Conservation (phyloP, 129 eudicot species). For the Escallonia rubra region DNA sequence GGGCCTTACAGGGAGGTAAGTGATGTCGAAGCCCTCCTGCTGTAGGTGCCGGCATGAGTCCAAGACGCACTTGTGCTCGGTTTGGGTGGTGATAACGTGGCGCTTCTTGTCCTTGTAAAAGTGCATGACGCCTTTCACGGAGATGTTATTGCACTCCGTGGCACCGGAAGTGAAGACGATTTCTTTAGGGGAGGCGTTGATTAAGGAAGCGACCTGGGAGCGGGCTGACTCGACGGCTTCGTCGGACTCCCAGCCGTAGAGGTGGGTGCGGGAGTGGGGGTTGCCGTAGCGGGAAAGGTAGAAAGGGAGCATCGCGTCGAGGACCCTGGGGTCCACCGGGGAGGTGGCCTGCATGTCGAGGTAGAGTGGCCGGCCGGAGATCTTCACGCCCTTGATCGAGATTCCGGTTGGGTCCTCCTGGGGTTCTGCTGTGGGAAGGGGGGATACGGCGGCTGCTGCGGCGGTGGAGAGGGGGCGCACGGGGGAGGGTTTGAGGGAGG, state of each 20-base stretch:
- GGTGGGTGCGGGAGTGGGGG: conserved; percentile 97
- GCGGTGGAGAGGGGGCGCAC: conserved; percentile 26
- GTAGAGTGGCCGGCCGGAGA: conserved; percentile 87
- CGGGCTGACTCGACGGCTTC: conserved; percentile 83
- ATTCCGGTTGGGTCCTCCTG: conserved; percentile 34
- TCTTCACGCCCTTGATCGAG: conserved; percentile 87
- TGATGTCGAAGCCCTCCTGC: conserved; percentile 83
- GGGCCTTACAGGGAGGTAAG: conserved; percentile 70
- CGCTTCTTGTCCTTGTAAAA: conserved; percentile 71
- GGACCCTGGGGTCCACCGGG: conserved; percentile 93
- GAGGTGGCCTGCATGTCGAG: conserved; percentile 98
- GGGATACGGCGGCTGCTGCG: conserved; percentile 26
- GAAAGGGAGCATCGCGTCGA: conserved; percentile 94
- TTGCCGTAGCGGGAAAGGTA: conserved; percentile 78
- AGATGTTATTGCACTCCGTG: conserved; percentile 88
- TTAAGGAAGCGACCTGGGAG: conserved; percentile 51
- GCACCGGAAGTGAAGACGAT: conserved; percentile 95
- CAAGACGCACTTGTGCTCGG: conserved; percentile 95
- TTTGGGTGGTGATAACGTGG: conserved; percentile 87
- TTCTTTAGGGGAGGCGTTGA: conserved; percentile 85
- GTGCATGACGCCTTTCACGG: conserved; percentile 81
- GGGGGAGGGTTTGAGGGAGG: conserved; percentile 9
- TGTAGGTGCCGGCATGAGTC: conserved; percentile 91
- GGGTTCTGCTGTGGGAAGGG: conserved; percentile 36
- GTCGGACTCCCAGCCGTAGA: conserved; percentile 98